These are phyloP conservation scores for Candida suzukii DNA, from an alignment of 805 yeast species.

Conservation along the genomic window DNA sequence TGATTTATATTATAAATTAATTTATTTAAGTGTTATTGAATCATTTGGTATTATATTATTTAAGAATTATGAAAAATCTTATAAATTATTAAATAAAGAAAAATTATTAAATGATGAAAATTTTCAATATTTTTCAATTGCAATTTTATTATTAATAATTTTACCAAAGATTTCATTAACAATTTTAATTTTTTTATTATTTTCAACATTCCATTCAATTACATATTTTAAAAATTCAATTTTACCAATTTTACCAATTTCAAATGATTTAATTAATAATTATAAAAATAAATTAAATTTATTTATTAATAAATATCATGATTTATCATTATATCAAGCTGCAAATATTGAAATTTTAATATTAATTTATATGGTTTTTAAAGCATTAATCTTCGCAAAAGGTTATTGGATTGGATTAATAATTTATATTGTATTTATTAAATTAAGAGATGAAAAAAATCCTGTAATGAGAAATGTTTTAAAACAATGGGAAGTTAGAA, in stretches of 20 bases:
- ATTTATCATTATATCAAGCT: conserved; percentile 49
- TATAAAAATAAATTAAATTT: conserved; percentile 23
- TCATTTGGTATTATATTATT: conserved; percentile 72
- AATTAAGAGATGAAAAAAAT: conserved; percentile 71
- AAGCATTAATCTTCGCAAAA: conserved; percentile 46
- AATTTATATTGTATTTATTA: conserved; percentile 56
- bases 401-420: conserved; percentile 56
- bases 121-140: conserved; percentile 56
- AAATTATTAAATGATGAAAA: conserved; percentile 35
- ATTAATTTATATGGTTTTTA: conserved; percentile 20
- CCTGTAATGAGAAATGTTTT: conserved; percentile 63
- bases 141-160: conserved; percentile 45
- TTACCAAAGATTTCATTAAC: conserved; percentile 58
- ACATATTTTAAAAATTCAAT: conserved; percentile 60
- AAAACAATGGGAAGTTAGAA: conserved; percentile 56
- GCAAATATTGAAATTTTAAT: conserved; percentile 45
- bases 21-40: conserved; percentile 57
- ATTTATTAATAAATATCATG: conserved; percentile 50
- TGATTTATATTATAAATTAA: conserved; percentile 45
- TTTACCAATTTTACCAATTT: conserved; percentile 51
- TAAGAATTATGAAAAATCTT: conserved; percentile 41
- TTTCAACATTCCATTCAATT: conserved; percentile 76
- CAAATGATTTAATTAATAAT: conserved; percentile 4
- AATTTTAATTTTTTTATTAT: conserved; percentile 65
- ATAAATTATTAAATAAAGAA: conserved; percentile 13